Evolutionary conservation across 441 rosid species (phyloP).

Genomic region (Adansonia grandidieri): DNA sequence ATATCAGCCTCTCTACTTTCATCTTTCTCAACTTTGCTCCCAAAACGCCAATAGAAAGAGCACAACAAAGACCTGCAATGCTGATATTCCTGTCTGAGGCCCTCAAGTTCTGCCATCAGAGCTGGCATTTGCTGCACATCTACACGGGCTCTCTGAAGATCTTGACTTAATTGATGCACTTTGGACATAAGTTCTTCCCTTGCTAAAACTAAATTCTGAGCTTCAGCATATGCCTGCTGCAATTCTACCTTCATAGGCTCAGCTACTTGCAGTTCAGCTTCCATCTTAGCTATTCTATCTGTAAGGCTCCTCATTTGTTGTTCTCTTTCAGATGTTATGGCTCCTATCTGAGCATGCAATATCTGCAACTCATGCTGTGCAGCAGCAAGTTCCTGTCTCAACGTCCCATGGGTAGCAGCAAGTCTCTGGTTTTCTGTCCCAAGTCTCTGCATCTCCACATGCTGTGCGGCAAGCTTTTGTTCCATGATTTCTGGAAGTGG

Average conservation of each 20-base stretch:
- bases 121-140: conserved; percentile 85
- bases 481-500: conserved; percentile 88
- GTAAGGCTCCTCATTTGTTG: conserved; percentile 67
- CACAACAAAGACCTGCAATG: conserved; percentile 72
- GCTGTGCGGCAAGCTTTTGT: conserved; percentile 84
- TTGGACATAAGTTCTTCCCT: conserved; percentile 89
- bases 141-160: conserved; percentile 68
- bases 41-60: conserved; percentile 38
- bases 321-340: conserved; percentile 79
- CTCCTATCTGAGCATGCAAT: conserved; percentile 70
- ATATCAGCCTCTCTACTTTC: not conserved
- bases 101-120: conserved; percentile 78
- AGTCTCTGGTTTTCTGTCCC: conserved; percentile 92
- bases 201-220: conserved; percentile 62
- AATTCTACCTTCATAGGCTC: conserved; percentile 72
- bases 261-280: conserved; percentile 68
- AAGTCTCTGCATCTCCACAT: conserved; percentile 83
- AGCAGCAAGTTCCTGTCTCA: conserved; percentile 84
- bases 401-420: conserved; percentile 71
- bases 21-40: conserved; percentile 13
- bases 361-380: conserved; percentile 92
- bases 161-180: conserved; percentile 74
- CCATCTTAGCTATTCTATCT: conserved; percentile 78
- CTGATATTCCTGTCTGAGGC: conserved; percentile 86
- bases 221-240: conserved; percentile 79